These are phyloP conservation scores for Geotrichum europaeum DNA, from an alignment of 1,139 yeast genomes.

Conservation along the genomic window DNA sequence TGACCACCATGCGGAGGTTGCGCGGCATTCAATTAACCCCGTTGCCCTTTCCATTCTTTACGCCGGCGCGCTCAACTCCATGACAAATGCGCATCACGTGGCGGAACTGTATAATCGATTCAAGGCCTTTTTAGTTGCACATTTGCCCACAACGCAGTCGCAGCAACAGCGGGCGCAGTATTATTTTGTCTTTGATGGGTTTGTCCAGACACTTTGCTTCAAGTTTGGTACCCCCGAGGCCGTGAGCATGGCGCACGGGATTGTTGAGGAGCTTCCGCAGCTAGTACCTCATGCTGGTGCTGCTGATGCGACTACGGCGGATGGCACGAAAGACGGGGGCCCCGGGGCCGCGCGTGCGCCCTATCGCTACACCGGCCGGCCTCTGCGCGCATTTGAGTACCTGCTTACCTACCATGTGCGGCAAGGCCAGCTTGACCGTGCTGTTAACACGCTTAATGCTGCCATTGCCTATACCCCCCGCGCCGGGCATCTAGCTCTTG, in stretches of 20 bases:
- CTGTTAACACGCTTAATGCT: not conserved
- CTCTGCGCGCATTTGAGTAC: not conserved
- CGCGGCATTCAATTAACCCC: conserved; percentile 10
- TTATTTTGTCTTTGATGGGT: conserved; percentile 7
- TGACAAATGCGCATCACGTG: conserved; percentile 2
- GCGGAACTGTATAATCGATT: conserved; percentile 5
- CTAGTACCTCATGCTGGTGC: not conserved
- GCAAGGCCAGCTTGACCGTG: not conserved
- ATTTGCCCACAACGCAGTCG: not conserved
- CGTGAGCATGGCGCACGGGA: conserved; percentile 7
- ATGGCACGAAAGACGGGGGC: not conserved
- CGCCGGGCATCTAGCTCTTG: not conserved
- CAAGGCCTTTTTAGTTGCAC: not conserved
- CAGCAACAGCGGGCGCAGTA: not conserved
- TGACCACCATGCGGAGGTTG: not conserved
- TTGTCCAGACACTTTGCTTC: conserved; percentile 5
- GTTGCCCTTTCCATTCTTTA: conserved; percentile 14
- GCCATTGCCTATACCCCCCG: not conserved
- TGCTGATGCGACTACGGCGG: not conserved
- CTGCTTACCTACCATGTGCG: not conserved
- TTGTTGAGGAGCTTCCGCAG: conserved; percentile 4
- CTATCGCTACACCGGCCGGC: conserved; percentile 2
- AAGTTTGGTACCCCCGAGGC: conserved; percentile 8
- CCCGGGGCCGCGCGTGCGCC: not conserved
- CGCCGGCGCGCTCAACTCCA: conserved; percentile 1